Conservation (phyloP, 371 early-diverging fungal genomes). For the Lichtheimia hyalospora region DNA sequence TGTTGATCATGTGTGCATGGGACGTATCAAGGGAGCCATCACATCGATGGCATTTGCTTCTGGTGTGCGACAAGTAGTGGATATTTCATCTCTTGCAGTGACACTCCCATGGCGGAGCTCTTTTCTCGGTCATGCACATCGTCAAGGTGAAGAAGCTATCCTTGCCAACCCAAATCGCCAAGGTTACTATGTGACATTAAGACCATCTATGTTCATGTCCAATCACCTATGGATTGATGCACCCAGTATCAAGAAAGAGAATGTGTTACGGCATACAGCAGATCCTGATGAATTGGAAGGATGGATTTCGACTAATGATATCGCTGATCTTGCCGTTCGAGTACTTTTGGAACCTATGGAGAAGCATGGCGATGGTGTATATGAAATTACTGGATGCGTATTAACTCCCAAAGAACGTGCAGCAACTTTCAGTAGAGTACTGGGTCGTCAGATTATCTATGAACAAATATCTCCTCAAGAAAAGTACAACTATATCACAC, state of each 20-base stretch:
- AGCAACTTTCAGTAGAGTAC: conserved; percentile 2
- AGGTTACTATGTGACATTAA: conserved; percentile 10
- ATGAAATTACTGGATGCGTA: conserved; percentile 10
- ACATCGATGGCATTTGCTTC: conserved; percentile 22
- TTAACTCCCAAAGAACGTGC: conserved; percentile 12
- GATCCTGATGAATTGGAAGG: conserved; percentile 3
- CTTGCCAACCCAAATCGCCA: conserved; percentile 23
- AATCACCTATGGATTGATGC: conserved; percentile 6
- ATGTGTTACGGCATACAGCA: neutral
- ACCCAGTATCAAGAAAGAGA: neutral
- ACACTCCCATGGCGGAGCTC: conserved; percentile 22
- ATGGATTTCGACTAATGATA: conserved; percentile 17
- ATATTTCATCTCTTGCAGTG: conserved; percentile 24
- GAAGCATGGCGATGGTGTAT: conserved; percentile 17
- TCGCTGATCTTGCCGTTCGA: conserved; percentile 13
- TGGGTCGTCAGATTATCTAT: conserved; percentile 11
- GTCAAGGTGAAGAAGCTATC: conserved; percentile 24
- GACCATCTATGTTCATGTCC: conserved; percentile 17
- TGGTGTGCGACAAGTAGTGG: conserved; percentile 34
- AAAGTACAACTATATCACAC: conserved; percentile 5
- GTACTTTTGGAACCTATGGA: conserved; percentile 17
- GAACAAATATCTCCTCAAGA: conserved; percentile 1
- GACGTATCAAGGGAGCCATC: neutral
- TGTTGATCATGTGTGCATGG: neutral
- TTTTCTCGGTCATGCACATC: conserved; percentile 23